A percentile compares a stretch with the other conserved stretches of the same genome.
Evolutionary conservation across 75 land plant genomes (phyloP).

Genomic region (Sequoiadendron giganteum): DNA sequence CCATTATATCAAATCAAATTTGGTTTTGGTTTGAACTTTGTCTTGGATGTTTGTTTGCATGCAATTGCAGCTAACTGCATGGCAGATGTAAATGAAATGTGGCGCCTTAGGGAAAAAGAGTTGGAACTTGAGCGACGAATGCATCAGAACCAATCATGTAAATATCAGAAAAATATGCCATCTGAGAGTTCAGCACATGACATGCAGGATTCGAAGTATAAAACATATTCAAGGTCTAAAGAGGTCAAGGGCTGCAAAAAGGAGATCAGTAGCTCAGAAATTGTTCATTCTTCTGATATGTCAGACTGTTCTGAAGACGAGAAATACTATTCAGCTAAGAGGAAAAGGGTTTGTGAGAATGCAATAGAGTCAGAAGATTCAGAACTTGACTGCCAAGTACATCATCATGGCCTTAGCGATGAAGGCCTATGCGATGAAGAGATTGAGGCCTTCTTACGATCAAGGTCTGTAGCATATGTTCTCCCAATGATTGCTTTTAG

Average conservation of each 20-base stretch:
- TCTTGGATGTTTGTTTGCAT: neutral
- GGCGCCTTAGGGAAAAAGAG: slow-evolving; percentile 77
- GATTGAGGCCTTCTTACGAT: slow-evolving; percentile 68
- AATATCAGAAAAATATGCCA: neutral
- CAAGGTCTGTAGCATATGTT: slow-evolving; percentile 49
- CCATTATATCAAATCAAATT: neutral
- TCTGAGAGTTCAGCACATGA: neutral
- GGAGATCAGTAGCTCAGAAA: neutral
- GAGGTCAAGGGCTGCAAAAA: neutral
- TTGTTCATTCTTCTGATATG: neutral
- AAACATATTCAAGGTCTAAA: neutral
- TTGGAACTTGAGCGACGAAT: slow-evolving; percentile 48
- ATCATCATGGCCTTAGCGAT: slow-evolving; percentile 16
- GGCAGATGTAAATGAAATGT: slow-evolving; percentile 93
- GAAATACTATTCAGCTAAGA: slow-evolving; percentile 11
- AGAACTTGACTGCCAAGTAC: slow-evolving; percentile 5
- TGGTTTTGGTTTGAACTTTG: neutral
- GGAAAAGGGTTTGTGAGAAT: slow-evolving; percentile 1
- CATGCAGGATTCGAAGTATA: slow-evolving; percentile 2
- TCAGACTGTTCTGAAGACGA: slow-evolving; percentile 3
- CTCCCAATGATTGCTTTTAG: neutral
- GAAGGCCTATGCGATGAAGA: slow-evolving; percentile 77
- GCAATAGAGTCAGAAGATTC: slow-evolving; percentile 11
- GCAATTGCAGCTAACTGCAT: slow-evolving; percentile 67
- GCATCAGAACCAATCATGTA: neutral